Evolutionary conservation across 1,284 basidiomycete species (phyloP).

Genomic region (Leccinum subrobustum): DNA sequence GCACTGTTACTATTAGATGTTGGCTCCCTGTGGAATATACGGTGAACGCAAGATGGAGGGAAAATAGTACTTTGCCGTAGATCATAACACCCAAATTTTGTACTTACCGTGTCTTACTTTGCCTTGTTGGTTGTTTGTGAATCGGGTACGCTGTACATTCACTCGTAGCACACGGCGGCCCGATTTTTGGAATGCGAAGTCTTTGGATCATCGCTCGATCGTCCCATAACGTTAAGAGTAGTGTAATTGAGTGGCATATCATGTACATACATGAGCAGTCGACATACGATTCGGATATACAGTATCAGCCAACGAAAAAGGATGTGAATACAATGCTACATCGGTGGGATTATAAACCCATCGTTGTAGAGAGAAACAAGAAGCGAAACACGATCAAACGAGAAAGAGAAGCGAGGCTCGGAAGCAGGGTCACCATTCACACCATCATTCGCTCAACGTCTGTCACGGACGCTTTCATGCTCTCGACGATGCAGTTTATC

Average conservation of each 20-base stretch:
- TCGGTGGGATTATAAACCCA: background rate
- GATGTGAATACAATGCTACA: conserved; percentile 1
- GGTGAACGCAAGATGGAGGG: background rate
- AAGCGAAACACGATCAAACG: background rate
- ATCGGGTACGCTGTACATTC: too few relatives aligned
- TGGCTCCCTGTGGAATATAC: background rate
- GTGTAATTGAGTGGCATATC: background rate
- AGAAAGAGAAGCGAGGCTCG: background rate
- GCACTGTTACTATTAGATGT: background rate
- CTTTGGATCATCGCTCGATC: background rate
- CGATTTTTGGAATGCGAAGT: background rate
- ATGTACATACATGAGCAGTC: background rate
- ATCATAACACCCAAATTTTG: background rate
- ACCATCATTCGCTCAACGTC: conserved; percentile 33
- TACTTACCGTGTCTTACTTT: background rate
- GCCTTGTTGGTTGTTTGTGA: background rate
- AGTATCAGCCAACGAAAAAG: background rate
- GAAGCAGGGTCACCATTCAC: conserved; percentile 10
- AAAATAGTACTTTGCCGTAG: conserved; percentile 13
- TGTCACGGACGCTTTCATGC: conserved; percentile 22
- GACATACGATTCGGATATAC: background rate
- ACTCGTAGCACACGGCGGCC: too few relatives aligned
- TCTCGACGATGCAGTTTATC: conserved; percentile 33
- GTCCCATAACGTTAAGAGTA: background rate
- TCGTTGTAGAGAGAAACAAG: background rate